phyloP scores from a whole-genome alignment of 345 rosid genomes.

The Firmiana major region DNA sequence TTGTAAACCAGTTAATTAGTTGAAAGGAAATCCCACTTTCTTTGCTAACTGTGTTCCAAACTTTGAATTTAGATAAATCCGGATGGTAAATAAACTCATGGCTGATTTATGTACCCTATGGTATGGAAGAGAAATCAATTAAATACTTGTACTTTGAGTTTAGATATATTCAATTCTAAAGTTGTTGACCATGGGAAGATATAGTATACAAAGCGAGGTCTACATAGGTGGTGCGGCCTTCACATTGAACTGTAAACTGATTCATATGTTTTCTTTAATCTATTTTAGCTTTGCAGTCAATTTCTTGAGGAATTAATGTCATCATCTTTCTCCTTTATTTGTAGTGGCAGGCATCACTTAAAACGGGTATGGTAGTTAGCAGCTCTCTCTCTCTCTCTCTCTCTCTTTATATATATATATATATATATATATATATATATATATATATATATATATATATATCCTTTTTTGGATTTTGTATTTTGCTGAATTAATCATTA shows the following conservation, averaged over 20 bases:
- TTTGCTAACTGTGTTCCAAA: background rate
- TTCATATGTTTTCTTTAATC: background rate
- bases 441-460: background rate
- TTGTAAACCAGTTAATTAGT: background rate
- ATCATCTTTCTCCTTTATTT: background rate
- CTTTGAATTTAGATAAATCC: background rate
- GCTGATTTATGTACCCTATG: background rate
- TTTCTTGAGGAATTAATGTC: background rate
- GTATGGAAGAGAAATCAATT: background rate
- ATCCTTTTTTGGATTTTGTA: too few relatives aligned
- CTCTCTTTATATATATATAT: too few relatives aligned
- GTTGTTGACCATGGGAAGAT: background rate
- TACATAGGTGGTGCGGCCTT: background rate
- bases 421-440: too few relatives aligned
- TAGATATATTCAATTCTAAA: too few relatives aligned
- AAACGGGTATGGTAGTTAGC: background rate
- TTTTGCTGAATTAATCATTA: background rate
- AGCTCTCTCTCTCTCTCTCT: background rate
- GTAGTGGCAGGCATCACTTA: background rate
- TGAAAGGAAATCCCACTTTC: background rate
- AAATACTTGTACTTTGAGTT: too few relatives aligned
- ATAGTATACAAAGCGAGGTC: background rate
- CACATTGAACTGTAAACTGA: background rate
- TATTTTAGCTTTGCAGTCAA: background rate
- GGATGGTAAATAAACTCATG: background rate